Evolutionary conservation across 345 rosid species (phyloP), one percentile per base, ranked within the genome.

Genomic region (Sonneratia caseolaris): DNA sequence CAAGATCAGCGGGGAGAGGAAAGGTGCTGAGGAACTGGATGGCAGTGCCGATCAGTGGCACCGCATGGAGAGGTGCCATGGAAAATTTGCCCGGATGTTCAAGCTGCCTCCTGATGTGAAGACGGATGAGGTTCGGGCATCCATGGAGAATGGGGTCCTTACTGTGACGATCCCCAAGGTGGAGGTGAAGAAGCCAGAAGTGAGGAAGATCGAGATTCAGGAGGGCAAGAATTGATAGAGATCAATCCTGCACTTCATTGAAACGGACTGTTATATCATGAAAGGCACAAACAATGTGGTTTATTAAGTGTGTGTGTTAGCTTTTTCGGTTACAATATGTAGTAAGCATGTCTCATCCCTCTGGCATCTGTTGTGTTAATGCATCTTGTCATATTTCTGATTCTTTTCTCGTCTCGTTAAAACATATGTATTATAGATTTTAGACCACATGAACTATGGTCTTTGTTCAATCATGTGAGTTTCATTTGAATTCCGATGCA

Each of bases 121-220:
- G 81, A 74, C 75, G 19, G 84, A 84, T 48, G 74, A 75, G 68
- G 66, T 86, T 16, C 81, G 76, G 72, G 86, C 87, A 0, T 70
- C 68, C 0, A 77, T 79, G 89, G 86, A 84, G 72, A 70, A 82
- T 35, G 87, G 89, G 27, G 86, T 86, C 70, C 85, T 86, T 38
- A 72, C 71, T 6, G 81, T 84, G 21, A 65, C 68, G 3, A 66
- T 82, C 15, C 89, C 87, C 0, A 84, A 86, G 68, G 76, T 76
- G 27, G 57, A 77, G 49, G 71, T 70, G 43, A 80, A 81, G 81
- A 80, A 77, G 40, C 82, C 79, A 0, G 81, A 76, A 42, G 55
- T 43, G 74, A 83, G 80, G 55, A 62, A 75, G 71, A 77, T 85
- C 51, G 73, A 83, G 72, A 83, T 85, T 42, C 75, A 75, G 59